Evolutionary conservation across 1,139 yeast genomes (phyloP).

Genomic region (Nematodospora anomalae): DNA sequence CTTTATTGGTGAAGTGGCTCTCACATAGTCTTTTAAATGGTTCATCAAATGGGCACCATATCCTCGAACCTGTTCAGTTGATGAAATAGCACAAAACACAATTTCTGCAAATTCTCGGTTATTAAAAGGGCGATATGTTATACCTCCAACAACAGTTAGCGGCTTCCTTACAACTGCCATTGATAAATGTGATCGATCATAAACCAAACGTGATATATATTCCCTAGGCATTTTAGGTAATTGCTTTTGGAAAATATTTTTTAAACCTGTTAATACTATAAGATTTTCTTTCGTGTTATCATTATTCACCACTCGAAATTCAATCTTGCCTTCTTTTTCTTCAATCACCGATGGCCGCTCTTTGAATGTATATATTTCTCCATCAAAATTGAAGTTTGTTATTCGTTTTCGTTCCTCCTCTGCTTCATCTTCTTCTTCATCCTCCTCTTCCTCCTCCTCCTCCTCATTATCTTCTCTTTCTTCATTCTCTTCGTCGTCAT

Average conservation of each 20-base stretch:
- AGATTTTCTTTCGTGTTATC: slow-evolving; percentile 85
- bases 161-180: slow-evolving; percentile 96
- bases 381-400: slow-evolving; percentile 57
- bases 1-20: slow-evolving; percentile 82
- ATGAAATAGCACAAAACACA: slow-evolving; percentile 96
- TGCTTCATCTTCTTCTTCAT: slow-evolving; percentile 46
- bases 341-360: slow-evolving; percentile 94
- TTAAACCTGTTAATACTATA: slow-evolving; percentile 90
- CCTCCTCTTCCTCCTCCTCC: slow-evolving; percentile 35
- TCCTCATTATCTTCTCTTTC: slow-evolving; percentile 21
- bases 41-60: slow-evolving; percentile 99
- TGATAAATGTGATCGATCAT: slow-evolving; percentile 90
- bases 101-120: slow-evolving; percentile 92
- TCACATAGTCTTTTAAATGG: slow-evolving; percentile 91
- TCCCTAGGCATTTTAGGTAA: slow-evolving; percentile 98
- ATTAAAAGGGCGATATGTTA: slow-evolving; percentile 92
- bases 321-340: slow-evolving; percentile 87
- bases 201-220: slow-evolving; percentile 89
- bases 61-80: slow-evolving; percentile 96
- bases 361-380: slow-evolving; percentile 78
- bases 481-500: slow-evolving; percentile 12
- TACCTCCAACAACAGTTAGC: slow-evolving; percentile 94
- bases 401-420: slow-evolving; percentile 57
- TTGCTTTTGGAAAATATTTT: slow-evolving; percentile 95
- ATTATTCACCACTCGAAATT: slow-evolving; percentile 92